Evolutionary conservation across 2,329 filamentous ascomycete species (phyloP).

Genomic region (Rhynchosporium secalis): DNA sequence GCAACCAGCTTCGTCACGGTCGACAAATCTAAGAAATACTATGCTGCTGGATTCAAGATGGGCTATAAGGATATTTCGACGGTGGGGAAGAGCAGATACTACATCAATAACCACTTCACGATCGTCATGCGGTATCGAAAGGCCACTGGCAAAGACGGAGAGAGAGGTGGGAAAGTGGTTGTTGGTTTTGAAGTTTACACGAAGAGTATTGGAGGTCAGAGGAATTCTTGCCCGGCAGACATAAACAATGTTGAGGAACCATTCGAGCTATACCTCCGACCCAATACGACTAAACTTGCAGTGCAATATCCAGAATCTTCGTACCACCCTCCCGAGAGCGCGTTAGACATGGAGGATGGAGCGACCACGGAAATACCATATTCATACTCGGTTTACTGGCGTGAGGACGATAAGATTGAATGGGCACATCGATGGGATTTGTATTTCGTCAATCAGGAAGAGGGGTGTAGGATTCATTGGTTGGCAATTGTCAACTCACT

Average conservation of each 20-base stretch:
- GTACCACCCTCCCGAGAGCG: conserved; percentile 54
- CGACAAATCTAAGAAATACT: conserved; percentile 83
- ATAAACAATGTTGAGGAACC: conserved; percentile 62
- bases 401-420: conserved; percentile 76
- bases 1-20: conserved; percentile 86
- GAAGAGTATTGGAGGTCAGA: conserved; percentile 69
- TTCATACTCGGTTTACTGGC: conserved; percentile 88
- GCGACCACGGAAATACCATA: conserved; percentile 74
- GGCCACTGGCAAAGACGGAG: conserved; percentile 67
- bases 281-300: conserved; percentile 58
- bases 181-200: conserved; percentile 90
- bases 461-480: conserved; percentile 82
- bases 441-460: conserved; percentile 86
- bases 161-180: conserved; percentile 73
- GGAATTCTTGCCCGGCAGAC: conserved; percentile 64
- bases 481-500: conserved; percentile 85
- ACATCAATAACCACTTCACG: conserved; percentile 85
- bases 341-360: conserved; percentile 60
- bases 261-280: conserved; percentile 68
- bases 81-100: conserved; percentile 64
- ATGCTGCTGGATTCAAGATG: conserved; percentile 85
- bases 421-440: conserved; percentile 86
- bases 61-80: conserved; percentile 70
- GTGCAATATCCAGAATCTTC: conserved; percentile 58
- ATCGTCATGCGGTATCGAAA: conserved; percentile 77